A percentile compares a stretch with the other conserved stretches of the same genome.
phyloP scores from a whole-genome alignment of 2,329 filamentous ascomycete genomes.

The Colletotrichum endophyticum region DNA sequence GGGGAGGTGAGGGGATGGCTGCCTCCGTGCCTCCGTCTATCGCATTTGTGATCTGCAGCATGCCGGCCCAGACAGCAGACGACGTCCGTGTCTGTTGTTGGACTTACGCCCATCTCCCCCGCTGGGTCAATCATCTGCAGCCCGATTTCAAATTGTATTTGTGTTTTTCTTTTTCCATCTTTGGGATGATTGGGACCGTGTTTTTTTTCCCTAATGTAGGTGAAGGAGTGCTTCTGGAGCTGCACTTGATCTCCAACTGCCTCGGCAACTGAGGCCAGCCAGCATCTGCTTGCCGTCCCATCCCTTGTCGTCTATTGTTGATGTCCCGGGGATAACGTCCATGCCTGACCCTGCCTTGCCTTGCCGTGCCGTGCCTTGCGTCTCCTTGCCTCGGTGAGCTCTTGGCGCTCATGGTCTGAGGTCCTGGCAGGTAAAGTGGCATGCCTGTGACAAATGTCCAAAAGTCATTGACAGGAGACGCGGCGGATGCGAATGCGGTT shows the following conservation, averaged over 20 bases:
- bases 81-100: background rate
- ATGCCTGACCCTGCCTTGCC: background rate
- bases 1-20: background rate
- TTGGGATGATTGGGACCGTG: background rate
- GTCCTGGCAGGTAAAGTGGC: background rate
- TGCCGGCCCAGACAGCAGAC: background rate
- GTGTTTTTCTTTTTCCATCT: background rate
- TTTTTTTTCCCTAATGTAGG: background rate
- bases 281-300: background rate
- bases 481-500: constrained; percentile 1
- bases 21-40: background rate
- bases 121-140: background rate
- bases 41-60: background rate
- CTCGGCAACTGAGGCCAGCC: background rate
- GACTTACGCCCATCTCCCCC: background rate
- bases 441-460: background rate
- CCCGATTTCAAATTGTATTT: background rate
- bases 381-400: background rate
- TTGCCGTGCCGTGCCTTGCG: background rate
- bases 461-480: background rate
- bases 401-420: background rate
- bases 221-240: background rate
- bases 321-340: background rate
- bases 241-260: background rate
- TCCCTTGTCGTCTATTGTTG: background rate